Evolutionary conservation across 768 basidiomycete species (phyloP), one percentile per base, ranked within the genome.

Genomic region (Rhodotorula sphaerocarpa): DNA sequence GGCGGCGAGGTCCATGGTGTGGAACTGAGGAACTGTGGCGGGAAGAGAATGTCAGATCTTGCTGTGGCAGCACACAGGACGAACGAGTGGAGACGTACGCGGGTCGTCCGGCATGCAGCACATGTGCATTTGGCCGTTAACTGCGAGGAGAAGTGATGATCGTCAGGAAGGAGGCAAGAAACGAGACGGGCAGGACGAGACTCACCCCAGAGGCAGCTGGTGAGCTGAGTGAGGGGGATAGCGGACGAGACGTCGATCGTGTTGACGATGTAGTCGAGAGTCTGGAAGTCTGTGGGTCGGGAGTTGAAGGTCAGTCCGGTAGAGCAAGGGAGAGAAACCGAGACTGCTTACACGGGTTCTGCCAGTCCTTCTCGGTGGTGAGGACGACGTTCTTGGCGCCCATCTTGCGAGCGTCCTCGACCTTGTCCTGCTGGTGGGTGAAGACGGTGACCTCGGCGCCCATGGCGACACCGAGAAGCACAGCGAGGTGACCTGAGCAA

Each of bases 361-460:
- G 7, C 58, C 61, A 71, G 33, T 64, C 61, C 48, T 69, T 56
- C n/a, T 71, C 47, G 48, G 46, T 43, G 14, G 83, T 83, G 50
- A 77, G 72, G 28, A 84, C 77, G 66, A 82, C 79, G 48, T 80
- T 74, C 25, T 77, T 78, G 0, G 83, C 84, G 4, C 84, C 84
- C 68, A 85, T 75, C 61, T 81, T 77, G 67, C 78, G 74, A 28
- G 81, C 82, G 70, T 85, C 84, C 1, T 79, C 79, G 71, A 82
- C 3, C 80, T 83, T 72, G 62, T 58, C 57, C 33, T 57, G 48
- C 21, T 58, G 56, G 59, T 68, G 67, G 11, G 67, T 61, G 61
- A 71, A 57, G n/a, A 65, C 71, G 7, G 45, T 79, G 78, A 48
- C 66, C 33, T 73, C 70, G 45, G 66, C 65, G 25, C 69, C 70